Conservation (phyloP, 805 yeast species). For the Starmera quercuum region DNA sequence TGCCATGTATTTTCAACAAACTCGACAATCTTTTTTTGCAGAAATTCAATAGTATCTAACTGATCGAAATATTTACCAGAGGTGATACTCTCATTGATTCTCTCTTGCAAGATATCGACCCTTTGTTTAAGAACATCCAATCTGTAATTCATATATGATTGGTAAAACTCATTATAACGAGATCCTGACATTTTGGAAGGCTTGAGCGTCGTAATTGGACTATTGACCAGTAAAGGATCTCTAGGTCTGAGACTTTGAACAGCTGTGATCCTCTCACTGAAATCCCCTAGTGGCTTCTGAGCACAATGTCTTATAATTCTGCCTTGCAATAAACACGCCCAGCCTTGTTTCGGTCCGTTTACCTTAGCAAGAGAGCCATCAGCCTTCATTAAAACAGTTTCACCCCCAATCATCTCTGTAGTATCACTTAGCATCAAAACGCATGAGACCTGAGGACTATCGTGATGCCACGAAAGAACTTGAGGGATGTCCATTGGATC, state of each 20-base stretch:
- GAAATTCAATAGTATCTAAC: constrained; percentile 23
- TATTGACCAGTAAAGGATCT: constrained; percentile 28
- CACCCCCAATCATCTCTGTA: constrained; percentile 48
- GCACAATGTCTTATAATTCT: constrained; percentile 39
- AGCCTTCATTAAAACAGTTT: constrained; percentile 41
- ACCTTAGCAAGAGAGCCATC: constrained; percentile 21
- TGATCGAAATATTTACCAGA: constrained; percentile 29
- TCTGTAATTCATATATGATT: constrained; percentile 32
- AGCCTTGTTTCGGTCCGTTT: constrained; percentile 39
- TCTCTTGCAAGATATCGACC: constrained; percentile 20
- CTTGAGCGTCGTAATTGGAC: constrained; percentile 34
- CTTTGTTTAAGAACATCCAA: constrained; percentile 27
- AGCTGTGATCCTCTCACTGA: constrained; percentile 33
- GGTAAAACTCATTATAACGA: constrained; percentile 30
- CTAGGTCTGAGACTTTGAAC: constrained; percentile 36
- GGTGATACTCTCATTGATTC: constrained; percentile 14
- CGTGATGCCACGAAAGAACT: constrained; percentile 51
- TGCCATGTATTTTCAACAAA: constrained; percentile 25
- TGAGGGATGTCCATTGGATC: constrained; percentile 30
- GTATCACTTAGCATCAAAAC: constrained; percentile 52
- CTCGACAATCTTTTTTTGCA: constrained; percentile 19
- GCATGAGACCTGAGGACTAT: constrained; percentile 52
- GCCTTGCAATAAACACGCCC: constrained; percentile 43
- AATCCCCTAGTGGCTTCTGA: constrained; percentile 30
- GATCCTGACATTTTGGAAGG: constrained; percentile 31